Evolutionary conservation across 495 filamentous ascomycete genomes (phyloP), one percentile per base, ranked within the genome.

Genomic region (Aspergillus sparsus): DNA sequence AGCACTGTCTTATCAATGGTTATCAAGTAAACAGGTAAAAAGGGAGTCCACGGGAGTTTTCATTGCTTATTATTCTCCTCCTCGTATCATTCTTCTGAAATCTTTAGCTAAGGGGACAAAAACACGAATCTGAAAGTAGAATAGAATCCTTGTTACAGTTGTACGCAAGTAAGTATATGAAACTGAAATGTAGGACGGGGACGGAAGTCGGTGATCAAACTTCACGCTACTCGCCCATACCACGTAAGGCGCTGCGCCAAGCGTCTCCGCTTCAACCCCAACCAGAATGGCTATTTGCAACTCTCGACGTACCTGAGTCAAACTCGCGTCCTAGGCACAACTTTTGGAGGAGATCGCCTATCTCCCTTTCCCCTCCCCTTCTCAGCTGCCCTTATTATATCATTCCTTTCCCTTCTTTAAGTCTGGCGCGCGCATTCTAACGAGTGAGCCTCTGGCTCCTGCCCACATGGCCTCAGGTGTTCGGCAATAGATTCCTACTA

Each of bases 241-340:
- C 18, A 34, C 36, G 12, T 57, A 55, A 50, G 44, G 44, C 59
- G 54, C 44, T 58, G 66, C 21, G 21, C 66, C 66, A 68, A 65
- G 66, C 54, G 11, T 55, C 66, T 68, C 66, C 62, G 62, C 62
- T 62, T 64, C 42, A 55, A 35, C 54, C 54, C 49, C 49, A 57
- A 45, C 53, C 47, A 18, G 53, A 57, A 57, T 46, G n/a, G 10
- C n/a, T 49, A 49, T 37, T 54, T 15, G 10, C 21, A 46, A 12
- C 51, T 55, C 58, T 47, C 58, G 46, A 53, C 46, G 44, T 49
- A 35, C 34, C 52, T 36, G 10, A 27, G 32, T 33, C 27, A 55
- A 35, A 10, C 51, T 35, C 52, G 46, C 45, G 39, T 39, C 39
- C 51, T 45, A 39, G 36, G 36, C 33, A 54, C 50, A 37, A 44